These are phyloP conservation scores for Phaeosphaeria sp. DNA, from an alignment of 2,329 filamentous ascomycete species.

Conservation along the genomic window DNA sequence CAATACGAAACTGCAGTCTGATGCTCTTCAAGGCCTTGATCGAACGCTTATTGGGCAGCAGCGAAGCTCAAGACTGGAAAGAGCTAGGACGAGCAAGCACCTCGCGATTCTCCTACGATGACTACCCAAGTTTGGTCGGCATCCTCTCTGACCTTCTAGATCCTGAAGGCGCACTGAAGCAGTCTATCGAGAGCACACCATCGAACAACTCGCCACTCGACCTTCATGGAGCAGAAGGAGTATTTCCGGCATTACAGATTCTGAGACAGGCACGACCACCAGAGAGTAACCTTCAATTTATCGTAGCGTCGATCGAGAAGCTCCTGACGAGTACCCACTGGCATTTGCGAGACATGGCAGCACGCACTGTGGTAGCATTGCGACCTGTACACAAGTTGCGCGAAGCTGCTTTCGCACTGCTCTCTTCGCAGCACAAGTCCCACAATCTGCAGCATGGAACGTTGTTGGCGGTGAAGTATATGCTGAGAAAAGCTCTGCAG, in stretches of 20 bases:
- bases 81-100: slow-evolving; percentile 49
- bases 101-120: slow-evolving; percentile 71
- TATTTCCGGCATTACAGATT: slow-evolving; percentile 85
- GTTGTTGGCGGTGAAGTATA: slow-evolving; percentile 41
- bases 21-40: slow-evolving; percentile 88
- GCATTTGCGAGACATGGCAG: slow-evolving; percentile 83
- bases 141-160: slow-evolving; percentile 69
- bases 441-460: slow-evolving; percentile 41
- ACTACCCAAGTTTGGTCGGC: slow-evolving; percentile 69
- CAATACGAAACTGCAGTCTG: slow-evolving; percentile 90
- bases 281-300: slow-evolving; percentile 58
- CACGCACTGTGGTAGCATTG: slow-evolving; percentile 65
- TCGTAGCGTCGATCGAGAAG: slow-evolving; percentile 64
- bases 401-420: slow-evolving; percentile 23
- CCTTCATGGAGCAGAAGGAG: slow-evolving; percentile 63
- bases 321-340: slow-evolving; percentile 75
- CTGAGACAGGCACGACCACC: slow-evolving; percentile 75
- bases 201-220: slow-evolving; percentile 37
- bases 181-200: slow-evolving; percentile 27
- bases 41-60: slow-evolving; percentile 77
- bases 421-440: slow-evolving; percentile 16
- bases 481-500: slow-evolving; percentile 31
- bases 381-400: slow-evolving; percentile 30
- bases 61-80: slow-evolving; percentile 68
- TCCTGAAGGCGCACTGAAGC: slow-evolving; percentile 32